Conservation (phyloP, 192 early-diverging fungal genomes). For the Gaertneriomyces sp. region DNA sequence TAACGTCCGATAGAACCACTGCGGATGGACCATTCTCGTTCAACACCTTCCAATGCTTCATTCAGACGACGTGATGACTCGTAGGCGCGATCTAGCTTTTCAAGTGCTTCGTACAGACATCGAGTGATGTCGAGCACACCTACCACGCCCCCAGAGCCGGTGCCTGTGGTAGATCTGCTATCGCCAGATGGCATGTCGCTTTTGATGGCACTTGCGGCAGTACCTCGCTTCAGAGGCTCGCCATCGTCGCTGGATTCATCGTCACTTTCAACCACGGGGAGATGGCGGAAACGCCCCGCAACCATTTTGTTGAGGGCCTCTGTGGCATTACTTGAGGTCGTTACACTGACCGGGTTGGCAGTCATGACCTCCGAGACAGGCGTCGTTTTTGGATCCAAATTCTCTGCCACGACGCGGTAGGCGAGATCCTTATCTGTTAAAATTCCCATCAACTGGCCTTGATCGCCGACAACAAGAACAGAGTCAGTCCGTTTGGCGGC, state of each 20-base stretch:
- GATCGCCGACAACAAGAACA: slow-evolving; percentile 89
- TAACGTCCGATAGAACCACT: slow-evolving; percentile 26
- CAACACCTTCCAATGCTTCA: slow-evolving; percentile 47
- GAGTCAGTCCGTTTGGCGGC: slow-evolving; percentile 95
- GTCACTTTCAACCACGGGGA: slow-evolving; percentile 46
- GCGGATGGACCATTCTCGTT: slow-evolving; percentile 38
- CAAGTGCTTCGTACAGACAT: slow-evolving; percentile 48
- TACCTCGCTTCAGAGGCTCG: background rate
- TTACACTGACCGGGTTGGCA: slow-evolving; percentile 83
- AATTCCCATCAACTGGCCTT: slow-evolving; percentile 89
- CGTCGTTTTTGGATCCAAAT: slow-evolving; percentile 42
- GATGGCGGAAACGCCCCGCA: slow-evolving; percentile 45
- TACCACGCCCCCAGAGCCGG: slow-evolving; percentile 33
- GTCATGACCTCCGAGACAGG: slow-evolving; percentile 88
- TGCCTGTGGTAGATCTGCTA: background rate
- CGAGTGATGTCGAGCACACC: slow-evolving; percentile 52
- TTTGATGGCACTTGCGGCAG: background rate
- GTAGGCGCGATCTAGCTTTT: slow-evolving; percentile 46
- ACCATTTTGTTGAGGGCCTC: slow-evolving; percentile 52
- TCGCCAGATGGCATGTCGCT: background rate
- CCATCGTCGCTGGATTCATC: slow-evolving; percentile 33
- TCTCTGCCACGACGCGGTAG: slow-evolving; percentile 87
- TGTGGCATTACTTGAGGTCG: slow-evolving; percentile 38
- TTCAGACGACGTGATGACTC: slow-evolving; percentile 72
- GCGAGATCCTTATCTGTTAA: slow-evolving; percentile 98